Conservation (phyloP, 2,329 filamentous ascomycete genomes). For the Verticillium zaregamsianum region DNA sequence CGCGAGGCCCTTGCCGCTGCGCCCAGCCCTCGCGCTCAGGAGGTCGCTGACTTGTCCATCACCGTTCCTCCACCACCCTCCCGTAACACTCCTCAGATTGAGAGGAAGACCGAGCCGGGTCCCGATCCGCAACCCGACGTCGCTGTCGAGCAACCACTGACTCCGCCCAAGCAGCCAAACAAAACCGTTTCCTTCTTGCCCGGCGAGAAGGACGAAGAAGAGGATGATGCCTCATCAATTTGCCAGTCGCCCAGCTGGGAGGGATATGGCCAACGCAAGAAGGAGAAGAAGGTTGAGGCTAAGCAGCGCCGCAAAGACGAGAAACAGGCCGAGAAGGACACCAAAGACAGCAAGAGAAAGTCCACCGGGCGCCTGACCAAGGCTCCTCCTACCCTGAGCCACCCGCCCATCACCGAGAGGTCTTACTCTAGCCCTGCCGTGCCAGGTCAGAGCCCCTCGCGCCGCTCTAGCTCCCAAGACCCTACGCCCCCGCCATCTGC, state of each 20-base stretch:
- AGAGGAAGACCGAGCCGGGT: neutral
- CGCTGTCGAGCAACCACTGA: slow-evolving; percentile 13
- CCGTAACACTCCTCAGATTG: neutral
- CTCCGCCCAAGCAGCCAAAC: slow-evolving; percentile 18
- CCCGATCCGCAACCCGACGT: slow-evolving; percentile 8
- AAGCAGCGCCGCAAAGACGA: slow-evolving; percentile 38
- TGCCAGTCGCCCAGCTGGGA: slow-evolving; percentile 63
- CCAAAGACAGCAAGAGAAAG: slow-evolving; percentile 31
- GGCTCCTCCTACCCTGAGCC: slow-evolving; percentile 18
- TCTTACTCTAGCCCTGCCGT: neutral
- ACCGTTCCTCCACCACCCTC: slow-evolving; percentile 17
- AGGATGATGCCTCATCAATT: slow-evolving; percentile 43
- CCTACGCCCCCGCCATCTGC: slow-evolving; percentile 1
- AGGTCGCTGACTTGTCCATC: slow-evolving; percentile 26
- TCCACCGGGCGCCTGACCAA: slow-evolving; percentile 31
- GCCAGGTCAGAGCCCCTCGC: neutral
- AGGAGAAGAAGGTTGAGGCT: slow-evolving; percentile 43
- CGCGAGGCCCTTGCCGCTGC: neutral
- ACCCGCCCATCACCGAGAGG: neutral
- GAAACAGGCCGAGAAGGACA: slow-evolving; percentile 28
- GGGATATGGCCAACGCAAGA: slow-evolving; percentile 48
- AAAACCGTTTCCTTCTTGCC: slow-evolving; percentile 36
- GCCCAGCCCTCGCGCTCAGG: neutral
- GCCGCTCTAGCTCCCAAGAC: neutral
- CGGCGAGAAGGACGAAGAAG: slow-evolving; percentile 24